A percentile compares a stretch with the other conserved stretches of the same genome.
Conservation (phyloP, 805 yeast species). For the Metschnikowia noctiluminum region DNA sequence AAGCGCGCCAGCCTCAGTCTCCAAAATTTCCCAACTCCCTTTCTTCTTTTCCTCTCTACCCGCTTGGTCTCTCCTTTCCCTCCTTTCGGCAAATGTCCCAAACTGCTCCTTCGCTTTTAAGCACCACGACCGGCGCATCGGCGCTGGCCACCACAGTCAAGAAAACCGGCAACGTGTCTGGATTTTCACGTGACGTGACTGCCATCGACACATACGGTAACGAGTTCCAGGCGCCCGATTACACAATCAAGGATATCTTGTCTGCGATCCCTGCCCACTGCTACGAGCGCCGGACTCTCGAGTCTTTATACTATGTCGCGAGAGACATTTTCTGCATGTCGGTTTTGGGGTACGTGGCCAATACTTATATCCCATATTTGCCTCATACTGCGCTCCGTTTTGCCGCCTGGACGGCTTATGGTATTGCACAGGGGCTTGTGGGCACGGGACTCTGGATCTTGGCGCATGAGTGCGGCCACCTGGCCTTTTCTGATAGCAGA, state of each 20-base stretch:
- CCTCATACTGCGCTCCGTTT: constrained; percentile 39
- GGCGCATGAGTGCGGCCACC: constrained; percentile 92
- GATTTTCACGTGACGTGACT: constrained; percentile 34
- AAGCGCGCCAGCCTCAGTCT: too few species aligned
- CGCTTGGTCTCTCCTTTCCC: not conserved
- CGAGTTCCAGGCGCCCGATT: constrained; percentile 70
- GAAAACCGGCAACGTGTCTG: constrained; percentile 41
- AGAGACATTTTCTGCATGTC: constrained; percentile 57
- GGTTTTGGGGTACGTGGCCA: constrained; percentile 51
- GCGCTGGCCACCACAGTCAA: constrained; percentile 15
- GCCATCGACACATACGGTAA: constrained; percentile 63
- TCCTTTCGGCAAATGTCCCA: constrained; percentile 12
- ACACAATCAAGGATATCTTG: constrained; percentile 69
- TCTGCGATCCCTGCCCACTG: constrained; percentile 71
- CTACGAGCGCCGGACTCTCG: constrained; percentile 56
- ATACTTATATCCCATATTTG: constrained; percentile 47
- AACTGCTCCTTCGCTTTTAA: constrained; percentile 11
- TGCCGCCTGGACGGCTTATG: constrained; percentile 56
- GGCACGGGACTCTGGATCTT: constrained; percentile 80
- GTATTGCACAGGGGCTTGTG: constrained; percentile 56
- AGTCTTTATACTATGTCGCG: constrained; percentile 60
- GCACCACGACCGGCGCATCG: constrained; percentile 8
- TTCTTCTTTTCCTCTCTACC: not conserved
- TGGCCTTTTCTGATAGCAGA: constrained; percentile 73
- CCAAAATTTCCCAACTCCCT: too few species aligned